phyloP scores from a whole-genome alignment of 2,329 filamentous ascomycete species.

The Xylariaceae sp. region DNA sequence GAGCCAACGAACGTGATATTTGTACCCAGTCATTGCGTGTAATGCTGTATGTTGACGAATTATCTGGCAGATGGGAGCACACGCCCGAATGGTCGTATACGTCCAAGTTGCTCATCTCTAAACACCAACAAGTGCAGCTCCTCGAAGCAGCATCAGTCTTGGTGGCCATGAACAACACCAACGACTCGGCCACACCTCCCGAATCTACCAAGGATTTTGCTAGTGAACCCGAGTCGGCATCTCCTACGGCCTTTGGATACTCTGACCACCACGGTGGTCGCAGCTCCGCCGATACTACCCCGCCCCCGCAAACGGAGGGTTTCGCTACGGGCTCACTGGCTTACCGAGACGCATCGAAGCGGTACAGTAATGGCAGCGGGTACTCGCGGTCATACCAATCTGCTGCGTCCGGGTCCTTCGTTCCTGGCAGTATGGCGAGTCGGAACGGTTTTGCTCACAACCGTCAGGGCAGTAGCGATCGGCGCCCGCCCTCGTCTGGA shows the following conservation, averaged over 20 bases:
- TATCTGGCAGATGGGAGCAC: conserved; percentile 86
- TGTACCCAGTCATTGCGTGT: conserved; percentile 20
- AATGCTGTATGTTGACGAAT: conserved; percentile 30
- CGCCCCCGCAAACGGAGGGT: conserved; percentile 72
- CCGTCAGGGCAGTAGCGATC: conserved; percentile 71
- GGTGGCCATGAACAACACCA: conserved; percentile 76
- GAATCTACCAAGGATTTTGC: conserved; percentile 64
- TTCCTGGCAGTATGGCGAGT: conserved; percentile 48
- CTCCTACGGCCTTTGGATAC: conserved; percentile 74
- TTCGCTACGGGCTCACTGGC: conserved; percentile 47
- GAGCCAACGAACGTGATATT: no score
- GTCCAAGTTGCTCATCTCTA: conserved; percentile 96
- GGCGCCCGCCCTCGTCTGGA: conserved; percentile 75
- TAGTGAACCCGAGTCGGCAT: conserved; percentile 78
- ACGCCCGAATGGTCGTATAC: conserved; percentile 97
- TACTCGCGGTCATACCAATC: conserved; percentile 83
- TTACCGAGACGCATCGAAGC: conserved; percentile 49
- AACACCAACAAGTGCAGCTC: conserved; percentile 98
- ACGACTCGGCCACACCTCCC: conserved; percentile 52
- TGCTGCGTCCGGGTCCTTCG: conserved; percentile 49
- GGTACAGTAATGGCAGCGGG: conserved; percentile 52
- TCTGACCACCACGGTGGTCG: conserved; percentile 73
- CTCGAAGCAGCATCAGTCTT: conserved; percentile 96
- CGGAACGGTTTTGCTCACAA: conserved; percentile 51
- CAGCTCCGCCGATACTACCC: conserved; percentile 90